phyloP scores from a whole-genome alignment of 495 filamentous ascomycete genomes.

The Clohesyomyces aquaticus region DNA sequence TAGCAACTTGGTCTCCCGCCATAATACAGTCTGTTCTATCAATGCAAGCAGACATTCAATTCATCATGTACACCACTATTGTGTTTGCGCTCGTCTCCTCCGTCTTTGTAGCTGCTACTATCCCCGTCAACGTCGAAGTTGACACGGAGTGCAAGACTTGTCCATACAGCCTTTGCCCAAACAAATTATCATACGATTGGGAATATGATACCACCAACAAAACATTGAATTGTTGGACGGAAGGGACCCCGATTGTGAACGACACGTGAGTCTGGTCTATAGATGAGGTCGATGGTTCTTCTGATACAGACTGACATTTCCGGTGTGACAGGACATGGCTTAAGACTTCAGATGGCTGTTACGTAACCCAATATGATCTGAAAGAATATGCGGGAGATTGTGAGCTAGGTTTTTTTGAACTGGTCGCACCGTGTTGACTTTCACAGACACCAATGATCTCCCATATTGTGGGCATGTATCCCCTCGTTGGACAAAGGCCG shows the following conservation, averaged over 20 bases:
- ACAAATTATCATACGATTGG: slow-evolving; percentile 8
- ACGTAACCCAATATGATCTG: slow-evolving; percentile 23
- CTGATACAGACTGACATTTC: not conserved
- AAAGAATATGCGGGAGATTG: slow-evolving; percentile 17
- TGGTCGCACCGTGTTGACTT: not conserved
- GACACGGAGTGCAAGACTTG: slow-evolving; percentile 21
- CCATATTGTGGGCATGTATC: slow-evolving; percentile 9
- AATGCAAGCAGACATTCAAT: not conserved
- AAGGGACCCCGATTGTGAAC: slow-evolving; percentile 10
- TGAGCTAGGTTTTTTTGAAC: not conserved
- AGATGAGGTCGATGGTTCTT: not conserved
- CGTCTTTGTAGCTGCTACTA: not conserved
- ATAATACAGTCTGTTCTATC: not conserved
- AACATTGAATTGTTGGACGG: slow-evolving; percentile 15
- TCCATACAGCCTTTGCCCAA: slow-evolving; percentile 12
- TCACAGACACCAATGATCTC: slow-evolving; percentile 8
- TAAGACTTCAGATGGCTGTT: slow-evolving; percentile 17
- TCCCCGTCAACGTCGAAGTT: not conserved
- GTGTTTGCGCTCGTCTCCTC: not conserved
- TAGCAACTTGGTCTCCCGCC: not conserved
- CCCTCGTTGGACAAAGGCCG: not conserved
- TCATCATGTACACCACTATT: not conserved
- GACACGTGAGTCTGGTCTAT: slow-evolving; percentile 6
- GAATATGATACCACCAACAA: not conserved
- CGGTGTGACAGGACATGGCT: slow-evolving; percentile 13